Base-by-base conservation (phyloP, 2,329 filamentous ascomycete genomes). In the Cytospora mali region DNA sequence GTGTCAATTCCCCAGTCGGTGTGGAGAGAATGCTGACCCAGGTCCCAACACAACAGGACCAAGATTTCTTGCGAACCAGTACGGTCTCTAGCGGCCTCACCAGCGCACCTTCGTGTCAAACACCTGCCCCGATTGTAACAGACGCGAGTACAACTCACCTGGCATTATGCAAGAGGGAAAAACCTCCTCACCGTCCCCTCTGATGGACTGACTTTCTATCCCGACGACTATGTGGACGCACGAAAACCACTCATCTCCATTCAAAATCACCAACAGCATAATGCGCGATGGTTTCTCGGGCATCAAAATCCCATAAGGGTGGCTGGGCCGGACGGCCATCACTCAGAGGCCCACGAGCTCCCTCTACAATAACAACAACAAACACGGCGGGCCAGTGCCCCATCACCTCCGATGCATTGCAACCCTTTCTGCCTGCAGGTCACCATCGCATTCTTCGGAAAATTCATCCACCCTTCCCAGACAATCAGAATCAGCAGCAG, bases 131-230 rank as follows among this genome's bases (percentile, higher is more conserved):
- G 31, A 48, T 28, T 60, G 57, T 33, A 16, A 60, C 27, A 25
- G 57, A 46, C 57, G 27, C 33, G 57, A 33, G 39, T 25, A 60
- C 57, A 51, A 29, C 9, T 53, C 48, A 25, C 51, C 25, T 51
- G 42, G 21, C 58, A 31, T 28, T 23, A 54, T 54, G 51, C 27
- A 54, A 54, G 51, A 28, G 27, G 51, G 27, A 28, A 54, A 33
- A 21, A 39, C 39, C 33, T 10, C 49, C n/a, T 61, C 18, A 31
- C 25, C 7, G 42, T 39, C 31, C 23, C 55, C 10, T n/a, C 5
- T 46, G 42, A 18, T 28, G 49, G 58, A 35, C 21, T 35, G 39
- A 31, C 35, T 33, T 48, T 18, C 14, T 33, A 25, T 29, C 28
- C 27, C 33, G 16, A 48, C 4, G 29, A 48, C 28, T 18, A 54